phyloP scores from a whole-genome alignment of 2,329 filamentous ascomycete species.

The Furcasterigmium sp. region DNA sequence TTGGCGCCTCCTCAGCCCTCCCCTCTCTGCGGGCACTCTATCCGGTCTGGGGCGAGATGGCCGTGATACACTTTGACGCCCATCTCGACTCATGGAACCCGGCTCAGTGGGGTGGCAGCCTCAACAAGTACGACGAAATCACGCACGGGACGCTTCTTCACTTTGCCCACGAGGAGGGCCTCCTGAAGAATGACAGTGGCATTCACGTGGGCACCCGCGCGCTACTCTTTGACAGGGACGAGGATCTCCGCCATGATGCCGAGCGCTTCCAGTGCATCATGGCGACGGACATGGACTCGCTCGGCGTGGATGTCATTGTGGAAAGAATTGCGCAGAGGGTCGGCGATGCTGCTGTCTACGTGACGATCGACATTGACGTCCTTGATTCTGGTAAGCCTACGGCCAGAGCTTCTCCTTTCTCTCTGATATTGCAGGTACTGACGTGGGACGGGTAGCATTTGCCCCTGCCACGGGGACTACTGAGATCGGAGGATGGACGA shows the following conservation, averaged over 20 bases:
- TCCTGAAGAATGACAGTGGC: background rate
- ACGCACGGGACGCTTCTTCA: background rate
- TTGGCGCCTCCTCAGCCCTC: background rate
- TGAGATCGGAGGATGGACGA: background rate
- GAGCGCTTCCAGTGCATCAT: background rate
- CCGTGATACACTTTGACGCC: background rate
- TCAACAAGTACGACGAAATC: background rate
- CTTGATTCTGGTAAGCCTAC: background rate
- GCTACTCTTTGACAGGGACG: background rate
- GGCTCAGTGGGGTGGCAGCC: background rate
- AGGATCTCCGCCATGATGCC: background rate
- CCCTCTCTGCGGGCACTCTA: background rate
- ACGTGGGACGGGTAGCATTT: background rate
- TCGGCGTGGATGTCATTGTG: background rate
- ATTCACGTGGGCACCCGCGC: background rate
- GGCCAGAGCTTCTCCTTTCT: background rate
- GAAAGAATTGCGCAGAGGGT: background rate
- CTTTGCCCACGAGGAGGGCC: background rate
- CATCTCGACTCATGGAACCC: background rate
- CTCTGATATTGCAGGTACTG: background rate
- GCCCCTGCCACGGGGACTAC: background rate
- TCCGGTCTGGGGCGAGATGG: background rate
- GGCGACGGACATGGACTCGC: background rate
- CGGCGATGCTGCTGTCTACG: background rate
- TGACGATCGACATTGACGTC: background rate